These are phyloP conservation scores for Ottelia alismoides DNA, from an alignment of 106 monocot species.

Conservation along the genomic window DNA sequence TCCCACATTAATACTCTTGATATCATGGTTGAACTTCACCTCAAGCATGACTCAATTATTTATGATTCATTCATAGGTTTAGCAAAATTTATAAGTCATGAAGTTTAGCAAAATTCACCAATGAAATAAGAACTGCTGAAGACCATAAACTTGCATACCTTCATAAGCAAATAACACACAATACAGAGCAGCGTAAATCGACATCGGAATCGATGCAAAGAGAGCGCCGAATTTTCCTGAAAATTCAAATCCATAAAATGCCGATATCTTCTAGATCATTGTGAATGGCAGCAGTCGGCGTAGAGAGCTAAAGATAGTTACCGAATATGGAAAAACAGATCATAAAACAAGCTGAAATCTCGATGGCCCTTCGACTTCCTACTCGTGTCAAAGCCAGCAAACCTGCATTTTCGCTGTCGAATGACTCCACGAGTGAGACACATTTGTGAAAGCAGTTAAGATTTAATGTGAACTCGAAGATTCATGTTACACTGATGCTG, in stretches of 20 bases:
- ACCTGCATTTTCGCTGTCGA: conserved; percentile 65
- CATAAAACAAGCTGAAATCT: conserved; percentile 87
- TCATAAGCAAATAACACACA: conserved; percentile 76
- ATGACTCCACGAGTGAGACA: too few relatives aligned
- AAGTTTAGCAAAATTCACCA: too few relatives aligned
- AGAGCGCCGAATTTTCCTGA: conserved; percentile 91
- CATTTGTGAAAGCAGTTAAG: too few relatives aligned
- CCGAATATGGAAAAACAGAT: conserved; percentile 70
- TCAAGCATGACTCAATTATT: too few relatives aligned
- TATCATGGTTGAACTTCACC: too few relatives aligned
- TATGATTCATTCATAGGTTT: conserved; percentile 78
- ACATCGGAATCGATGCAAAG: conserved; percentile 79
- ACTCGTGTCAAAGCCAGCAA: conserved; percentile 62
- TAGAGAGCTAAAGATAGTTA: too few relatives aligned
- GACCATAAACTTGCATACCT: too few relatives aligned
- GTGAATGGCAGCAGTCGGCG: too few relatives aligned
- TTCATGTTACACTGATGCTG: conserved; percentile 44
- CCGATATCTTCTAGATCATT: too few relatives aligned
- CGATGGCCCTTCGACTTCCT: conserved; percentile 63
- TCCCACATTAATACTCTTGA: too few relatives aligned
- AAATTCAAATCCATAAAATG: too few relatives aligned
- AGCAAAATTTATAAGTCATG: conserved; percentile 72
- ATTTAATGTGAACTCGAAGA: background rate
- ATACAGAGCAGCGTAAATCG: conserved; percentile 64
- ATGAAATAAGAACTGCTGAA: too few relatives aligned